A percentile compares a stretch with the other conserved stretches of the same genome.
These are phyloP conservation scores for Aeminium ludgeri DNA, from an alignment of 495 filamentous ascomycete genomes.

Conservation along the genomic window DNA sequence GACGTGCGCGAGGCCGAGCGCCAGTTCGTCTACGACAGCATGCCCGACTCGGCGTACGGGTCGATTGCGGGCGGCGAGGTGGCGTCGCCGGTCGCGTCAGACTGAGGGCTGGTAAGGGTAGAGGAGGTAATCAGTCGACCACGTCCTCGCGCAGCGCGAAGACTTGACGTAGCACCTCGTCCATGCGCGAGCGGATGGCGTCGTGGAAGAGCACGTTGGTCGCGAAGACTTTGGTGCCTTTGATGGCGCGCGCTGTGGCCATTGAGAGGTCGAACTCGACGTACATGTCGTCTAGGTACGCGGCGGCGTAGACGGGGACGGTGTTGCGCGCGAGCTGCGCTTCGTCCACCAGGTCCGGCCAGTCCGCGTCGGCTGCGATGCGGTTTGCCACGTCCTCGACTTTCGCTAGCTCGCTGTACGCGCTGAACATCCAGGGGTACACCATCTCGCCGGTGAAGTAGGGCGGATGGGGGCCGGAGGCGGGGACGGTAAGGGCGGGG, in stretches of 20 bases:
- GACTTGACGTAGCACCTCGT: constrained; percentile 39
- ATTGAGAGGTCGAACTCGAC: constrained; percentile 59
- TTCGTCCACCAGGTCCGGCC: constrained; percentile 64
- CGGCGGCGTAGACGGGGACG: constrained; percentile 76
- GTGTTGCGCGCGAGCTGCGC: constrained; percentile 55
- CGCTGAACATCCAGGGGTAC: constrained; percentile 64
- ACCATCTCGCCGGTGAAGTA: constrained; percentile 90
- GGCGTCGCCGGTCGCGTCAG: too few species aligned
- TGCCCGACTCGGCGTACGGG: too few species aligned
- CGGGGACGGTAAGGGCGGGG: constrained; percentile 20
- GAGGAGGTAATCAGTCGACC: constrained; percentile 17
- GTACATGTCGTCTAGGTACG: constrained; percentile 89
- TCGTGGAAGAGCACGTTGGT: constrained; percentile 82
- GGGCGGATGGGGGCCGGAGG: too few species aligned
- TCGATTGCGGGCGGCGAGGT: too few species aligned
- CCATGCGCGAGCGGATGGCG: constrained; percentile 51
- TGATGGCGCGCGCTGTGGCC: constrained; percentile 59
- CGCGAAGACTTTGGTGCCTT: constrained; percentile 60
- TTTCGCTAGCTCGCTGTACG: constrained; percentile 50
- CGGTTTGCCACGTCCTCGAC: constrained; percentile 49
- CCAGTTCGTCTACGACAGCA: too few species aligned
- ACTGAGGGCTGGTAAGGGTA: too few species aligned
- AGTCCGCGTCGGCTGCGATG: constrained; percentile 47
- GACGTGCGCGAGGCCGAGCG: constrained; percentile 17
- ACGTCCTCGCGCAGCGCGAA: constrained; percentile 26